These are phyloP conservation scores for Lachancea sp. DNA, from an alignment of 805 yeast species.

Conservation along the genomic window DNA sequence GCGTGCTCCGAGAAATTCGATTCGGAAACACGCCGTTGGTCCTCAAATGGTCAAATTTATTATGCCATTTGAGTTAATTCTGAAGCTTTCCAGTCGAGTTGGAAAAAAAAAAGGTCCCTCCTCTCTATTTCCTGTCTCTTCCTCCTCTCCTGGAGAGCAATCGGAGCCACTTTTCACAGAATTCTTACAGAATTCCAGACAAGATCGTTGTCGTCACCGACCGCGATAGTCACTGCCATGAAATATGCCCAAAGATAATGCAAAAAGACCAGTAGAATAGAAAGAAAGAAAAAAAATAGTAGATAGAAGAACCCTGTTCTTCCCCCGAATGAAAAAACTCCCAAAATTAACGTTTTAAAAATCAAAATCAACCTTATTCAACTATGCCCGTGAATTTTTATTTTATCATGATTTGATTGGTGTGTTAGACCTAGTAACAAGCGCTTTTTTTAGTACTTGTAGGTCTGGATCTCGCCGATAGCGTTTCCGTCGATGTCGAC, in stretches of 20 bases:
- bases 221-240: not conserved
- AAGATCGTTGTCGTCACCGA: too few relatives aligned
- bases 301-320: not conserved
- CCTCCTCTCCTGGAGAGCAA: too few relatives aligned
- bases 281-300: too few relatives aligned
- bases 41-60: slow-evolving; percentile 23
- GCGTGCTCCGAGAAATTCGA: slow-evolving; percentile 1
- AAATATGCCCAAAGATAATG: not conserved
- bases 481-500: slow-evolving; percentile 30
- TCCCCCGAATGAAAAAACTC: not conserved
- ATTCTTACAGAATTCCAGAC: too few relatives aligned
- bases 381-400: slow-evolving; percentile 3
- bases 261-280: not conserved
- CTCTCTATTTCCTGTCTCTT: too few relatives aligned
- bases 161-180: too few relatives aligned
- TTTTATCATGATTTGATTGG: not conserved
- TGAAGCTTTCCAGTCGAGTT: not conserved
- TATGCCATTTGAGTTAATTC: slow-evolving; percentile 10
- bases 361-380: slow-evolving; percentile 3
- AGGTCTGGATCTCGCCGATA: slow-evolving; percentile 29
- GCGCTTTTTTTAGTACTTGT: slow-evolving; percentile 28
- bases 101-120: too few relatives aligned
- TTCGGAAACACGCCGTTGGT: slow-evolving; percentile 21
- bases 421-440: not conserved
- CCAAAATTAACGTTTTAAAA: slow-evolving; percentile 2